Conservation (phyloP, 208 protist species). For the Trypanosoma cruzi region DNA sequence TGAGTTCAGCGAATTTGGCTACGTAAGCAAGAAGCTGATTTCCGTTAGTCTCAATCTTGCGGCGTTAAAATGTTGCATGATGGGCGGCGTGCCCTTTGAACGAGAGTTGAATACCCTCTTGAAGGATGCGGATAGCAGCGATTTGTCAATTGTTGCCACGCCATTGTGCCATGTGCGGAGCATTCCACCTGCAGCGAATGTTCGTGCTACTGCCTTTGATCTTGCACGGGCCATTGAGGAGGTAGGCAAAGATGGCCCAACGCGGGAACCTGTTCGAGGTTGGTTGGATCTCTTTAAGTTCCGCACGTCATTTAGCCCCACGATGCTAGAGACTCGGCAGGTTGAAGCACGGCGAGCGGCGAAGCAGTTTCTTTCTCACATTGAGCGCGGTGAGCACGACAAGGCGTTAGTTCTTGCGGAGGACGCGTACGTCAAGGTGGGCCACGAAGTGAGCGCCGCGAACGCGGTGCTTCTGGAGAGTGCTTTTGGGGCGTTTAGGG, state of each 20-base stretch:
- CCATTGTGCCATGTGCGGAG: constrained; percentile 44
- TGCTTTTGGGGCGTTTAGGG: constrained; percentile 57
- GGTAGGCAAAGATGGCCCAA: constrained; percentile 46
- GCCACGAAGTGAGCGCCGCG: constrained; percentile 40
- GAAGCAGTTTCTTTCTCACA: constrained; percentile 46
- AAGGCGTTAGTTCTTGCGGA: constrained; percentile 67
- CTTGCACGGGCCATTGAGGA: constrained; percentile 82
- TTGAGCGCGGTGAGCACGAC: constrained; percentile 69
- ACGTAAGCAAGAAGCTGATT: constrained; percentile 87
- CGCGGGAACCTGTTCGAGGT: constrained; percentile 58
- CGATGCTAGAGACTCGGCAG: constrained; percentile 54
- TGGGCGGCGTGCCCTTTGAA: constrained; percentile 51
- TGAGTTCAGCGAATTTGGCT: constrained; percentile 79
- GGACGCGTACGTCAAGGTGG: constrained; percentile 41
- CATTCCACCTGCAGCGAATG: constrained; percentile 38
- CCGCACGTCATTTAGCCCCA: constrained; percentile 71
- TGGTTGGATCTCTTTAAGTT: constrained; percentile 90
- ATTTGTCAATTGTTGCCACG: constrained; percentile 55
- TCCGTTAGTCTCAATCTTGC: constrained; percentile 79
- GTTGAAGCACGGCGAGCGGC: constrained; percentile 45
- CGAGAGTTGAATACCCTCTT: constrained; percentile 56
- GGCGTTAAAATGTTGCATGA: constrained; percentile 51
- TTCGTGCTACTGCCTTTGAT: constrained; percentile 72
- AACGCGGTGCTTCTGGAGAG: constrained; percentile 41
- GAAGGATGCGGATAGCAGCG: constrained; percentile 78